These are phyloP conservation scores for Rhodosporidiobolus sp. DNA, from an alignment of 768 basidiomycete genomes.

Conservation along the genomic window DNA sequence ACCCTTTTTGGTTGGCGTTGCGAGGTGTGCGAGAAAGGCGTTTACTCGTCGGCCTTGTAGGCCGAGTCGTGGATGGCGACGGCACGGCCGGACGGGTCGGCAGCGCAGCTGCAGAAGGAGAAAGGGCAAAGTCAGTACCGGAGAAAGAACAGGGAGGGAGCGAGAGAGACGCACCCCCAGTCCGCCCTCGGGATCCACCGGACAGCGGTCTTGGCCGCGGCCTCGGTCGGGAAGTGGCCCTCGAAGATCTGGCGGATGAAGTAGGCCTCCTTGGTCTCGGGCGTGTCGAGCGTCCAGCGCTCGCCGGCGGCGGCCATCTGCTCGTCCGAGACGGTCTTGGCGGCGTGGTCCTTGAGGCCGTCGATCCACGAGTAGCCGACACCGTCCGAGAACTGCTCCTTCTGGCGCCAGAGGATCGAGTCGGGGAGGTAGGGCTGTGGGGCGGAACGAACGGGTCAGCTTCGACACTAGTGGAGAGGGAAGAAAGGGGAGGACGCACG, in stretches of 20 bases:
- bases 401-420: constrained; percentile 96
- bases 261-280: constrained; percentile 96
- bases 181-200: constrained; percentile 64
- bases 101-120: constrained; percentile 55
- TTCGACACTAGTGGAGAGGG: neutral
- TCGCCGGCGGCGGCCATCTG: constrained; percentile 66
- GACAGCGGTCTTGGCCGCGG: constrained; percentile 87
- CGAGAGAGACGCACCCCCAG: constrained; percentile 61
- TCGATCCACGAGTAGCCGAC: constrained; percentile 40
- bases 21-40: too few relatives aligned
- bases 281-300: constrained; percentile 74
- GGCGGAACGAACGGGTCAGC: neutral
- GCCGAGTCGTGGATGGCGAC: constrained; percentile 95
- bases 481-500: constrained; percentile 48
- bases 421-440: constrained; percentile 81
- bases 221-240: constrained; percentile 72
- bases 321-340: constrained; percentile 71
- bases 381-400: constrained; percentile 98
- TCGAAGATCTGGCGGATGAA: constrained; percentile 89
- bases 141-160: too few relatives aligned
- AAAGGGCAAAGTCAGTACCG: too few relatives aligned
- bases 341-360: constrained; percentile 88
- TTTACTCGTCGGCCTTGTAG: constrained; percentile 53
- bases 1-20: too few relatives aligned
- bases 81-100: constrained; percentile 91